These are phyloP conservation scores for Cornus florida DNA, from an alignment of 148 eudicot species.

Conservation along the genomic window DNA sequence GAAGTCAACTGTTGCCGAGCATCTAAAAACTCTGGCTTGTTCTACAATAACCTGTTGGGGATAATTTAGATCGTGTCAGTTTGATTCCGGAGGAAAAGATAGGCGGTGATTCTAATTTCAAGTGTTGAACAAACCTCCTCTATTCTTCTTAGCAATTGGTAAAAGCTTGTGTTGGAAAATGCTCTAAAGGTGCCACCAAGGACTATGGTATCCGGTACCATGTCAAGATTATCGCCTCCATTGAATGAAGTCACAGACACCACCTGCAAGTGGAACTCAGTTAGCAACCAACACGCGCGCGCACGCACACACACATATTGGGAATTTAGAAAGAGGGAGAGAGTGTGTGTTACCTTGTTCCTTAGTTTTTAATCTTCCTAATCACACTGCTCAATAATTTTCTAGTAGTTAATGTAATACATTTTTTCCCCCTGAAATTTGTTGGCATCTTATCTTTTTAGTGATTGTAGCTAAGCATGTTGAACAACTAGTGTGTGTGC, in stretches of 20 bases:
- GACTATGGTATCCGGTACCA: constrained; percentile 30
- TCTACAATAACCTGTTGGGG: constrained; percentile 53
- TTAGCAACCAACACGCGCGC: neutral
- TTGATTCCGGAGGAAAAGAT: neutral
- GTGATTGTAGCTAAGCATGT: too few relatives aligned
- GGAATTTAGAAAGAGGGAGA: neutral
- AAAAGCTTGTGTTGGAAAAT: constrained; percentile 54
- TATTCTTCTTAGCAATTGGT: constrained; percentile 54
- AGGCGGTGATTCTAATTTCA: neutral
- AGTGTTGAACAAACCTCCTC: constrained; percentile 41
- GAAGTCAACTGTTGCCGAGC: constrained; percentile 66
- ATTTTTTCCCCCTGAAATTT: neutral
- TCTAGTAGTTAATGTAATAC: neutral
- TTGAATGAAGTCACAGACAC: constrained; percentile 66
- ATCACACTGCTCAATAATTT: neutral
- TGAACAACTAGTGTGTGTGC: too few relatives aligned
- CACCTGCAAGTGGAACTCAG: constrained; percentile 35
- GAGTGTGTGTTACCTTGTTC: neutral
- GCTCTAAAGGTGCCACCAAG: constrained; percentile 77
- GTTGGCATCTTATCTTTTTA: neutral
- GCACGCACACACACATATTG: neutral
- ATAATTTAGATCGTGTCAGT: neutral
- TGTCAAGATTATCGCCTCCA: constrained; percentile 32
- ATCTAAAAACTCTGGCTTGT: constrained; percentile 63
- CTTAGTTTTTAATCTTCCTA: neutral